phyloP scores from a whole-genome alignment of 129 eudicot species.

The Flaveria linearis region DNA sequence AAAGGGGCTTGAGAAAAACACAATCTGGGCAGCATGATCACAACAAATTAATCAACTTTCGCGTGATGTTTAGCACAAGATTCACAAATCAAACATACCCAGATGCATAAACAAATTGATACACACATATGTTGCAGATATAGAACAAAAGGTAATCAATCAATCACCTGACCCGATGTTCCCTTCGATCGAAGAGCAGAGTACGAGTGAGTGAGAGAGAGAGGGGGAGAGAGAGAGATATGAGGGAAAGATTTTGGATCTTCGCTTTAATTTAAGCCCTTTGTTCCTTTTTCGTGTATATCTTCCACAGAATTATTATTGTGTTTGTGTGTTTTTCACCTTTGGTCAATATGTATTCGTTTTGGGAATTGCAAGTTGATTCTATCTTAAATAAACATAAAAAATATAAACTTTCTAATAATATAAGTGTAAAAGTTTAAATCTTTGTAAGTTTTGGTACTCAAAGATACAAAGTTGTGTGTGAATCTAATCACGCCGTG shows the following conservation, averaged over 20 bases:
- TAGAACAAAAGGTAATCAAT: background rate
- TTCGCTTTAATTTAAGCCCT: slow-evolving; percentile 27
- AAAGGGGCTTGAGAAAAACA: background rate
- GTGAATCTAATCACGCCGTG: too few species aligned
- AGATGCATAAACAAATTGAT: background rate
- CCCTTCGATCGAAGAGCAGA: slow-evolving; percentile 29
- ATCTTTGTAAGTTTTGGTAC: too few species aligned
- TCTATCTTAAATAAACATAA: too few species aligned
- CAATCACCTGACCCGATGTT: slow-evolving; percentile 10
- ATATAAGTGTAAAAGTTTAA: too few species aligned
- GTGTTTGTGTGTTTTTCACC: background rate
- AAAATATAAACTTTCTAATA: too few species aligned
- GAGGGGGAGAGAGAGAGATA: slow-evolving; percentile 4
- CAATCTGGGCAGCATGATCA: slow-evolving; percentile 31
- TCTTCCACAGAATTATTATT: slow-evolving; percentile 29
- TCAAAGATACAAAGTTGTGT: too few species aligned
- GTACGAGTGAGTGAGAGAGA: slow-evolving; percentile 28
- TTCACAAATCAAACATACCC: slow-evolving; percentile 12
- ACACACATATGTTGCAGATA: background rate
- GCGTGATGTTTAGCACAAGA: slow-evolving; percentile 8
- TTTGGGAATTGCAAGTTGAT: too few species aligned
- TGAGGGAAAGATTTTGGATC: background rate
- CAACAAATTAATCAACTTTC: background rate
- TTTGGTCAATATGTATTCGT: too few species aligned
- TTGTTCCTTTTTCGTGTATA: slow-evolving; percentile 25